Conservation (phyloP, 106 monocot species). For the Hemerocallis citrina region DNA sequence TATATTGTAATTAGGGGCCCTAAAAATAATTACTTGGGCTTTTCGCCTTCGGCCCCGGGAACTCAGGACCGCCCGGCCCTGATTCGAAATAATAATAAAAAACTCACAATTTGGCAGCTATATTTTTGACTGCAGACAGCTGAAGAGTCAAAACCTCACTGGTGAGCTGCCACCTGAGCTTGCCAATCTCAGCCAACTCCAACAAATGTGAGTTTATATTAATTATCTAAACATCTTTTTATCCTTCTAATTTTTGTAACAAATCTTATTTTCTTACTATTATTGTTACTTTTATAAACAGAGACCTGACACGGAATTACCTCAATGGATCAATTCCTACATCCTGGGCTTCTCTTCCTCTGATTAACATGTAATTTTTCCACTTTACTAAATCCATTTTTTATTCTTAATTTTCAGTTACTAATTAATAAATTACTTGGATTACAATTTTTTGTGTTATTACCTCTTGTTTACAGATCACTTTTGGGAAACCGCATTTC, state of each 20-base stretch:
- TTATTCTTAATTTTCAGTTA: too few relatives aligned
- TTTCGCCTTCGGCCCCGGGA: too few relatives aligned
- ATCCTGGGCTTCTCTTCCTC: conserved; percentile 36
- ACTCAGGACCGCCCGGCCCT: too few relatives aligned
- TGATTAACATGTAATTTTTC: conserved; percentile 22
- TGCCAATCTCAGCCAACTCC: conserved; percentile 18
- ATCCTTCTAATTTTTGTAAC: background rate
- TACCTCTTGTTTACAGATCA: conserved; percentile 11
- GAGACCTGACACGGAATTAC: conserved; percentile 36
- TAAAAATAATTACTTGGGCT: too few relatives aligned
- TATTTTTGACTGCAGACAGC: conserved; percentile 12
- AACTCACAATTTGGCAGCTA: background rate
- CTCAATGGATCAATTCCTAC: conserved; percentile 43
- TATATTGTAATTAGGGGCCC: too few relatives aligned
- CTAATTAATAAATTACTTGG: too few relatives aligned
- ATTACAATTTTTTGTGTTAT: too few relatives aligned
- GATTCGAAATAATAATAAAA: background rate
- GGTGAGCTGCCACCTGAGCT: conserved; percentile 34
- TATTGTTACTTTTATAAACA: conserved; percentile 5
- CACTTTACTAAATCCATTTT: too few relatives aligned
- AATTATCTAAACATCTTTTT: background rate
- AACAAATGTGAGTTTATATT: background rate
- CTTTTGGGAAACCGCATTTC: conserved; percentile 26
- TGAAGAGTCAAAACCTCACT: conserved; percentile 35
- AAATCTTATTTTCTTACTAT: too few relatives aligned